These are phyloP conservation scores for Aspergillus amoenus DNA, from an alignment of 2,329 filamentous ascomycete genomes.

Conservation along the genomic window DNA sequence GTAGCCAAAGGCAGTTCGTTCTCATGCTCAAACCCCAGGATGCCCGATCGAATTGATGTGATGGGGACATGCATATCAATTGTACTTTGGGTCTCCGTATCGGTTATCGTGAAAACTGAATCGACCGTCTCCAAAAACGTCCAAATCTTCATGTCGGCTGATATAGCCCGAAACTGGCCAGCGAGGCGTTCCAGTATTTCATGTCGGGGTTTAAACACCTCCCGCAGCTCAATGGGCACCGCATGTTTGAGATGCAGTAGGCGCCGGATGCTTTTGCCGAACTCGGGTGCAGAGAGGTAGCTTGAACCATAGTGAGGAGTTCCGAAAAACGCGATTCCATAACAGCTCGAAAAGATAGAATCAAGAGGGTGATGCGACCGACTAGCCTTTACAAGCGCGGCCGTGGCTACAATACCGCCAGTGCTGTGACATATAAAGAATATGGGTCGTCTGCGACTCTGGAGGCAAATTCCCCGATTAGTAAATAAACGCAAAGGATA, in stretches of 20 bases:
- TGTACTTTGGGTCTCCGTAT: conserved; percentile 39
- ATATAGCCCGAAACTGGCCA: conserved; percentile 57
- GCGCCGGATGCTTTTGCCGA: conserved; percentile 55
- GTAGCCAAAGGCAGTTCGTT: conserved; percentile 32
- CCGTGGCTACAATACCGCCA: conserved; percentile 61
- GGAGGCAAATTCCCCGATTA: background rate
- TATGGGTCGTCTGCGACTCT: conserved; percentile 47
- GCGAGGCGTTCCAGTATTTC: conserved; percentile 50
- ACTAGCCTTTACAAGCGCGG: conserved; percentile 47
- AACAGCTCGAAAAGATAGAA: conserved; percentile 55
- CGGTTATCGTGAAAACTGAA: conserved; percentile 52
- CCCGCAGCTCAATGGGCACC: conserved; percentile 52
- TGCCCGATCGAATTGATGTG: conserved; percentile 48
- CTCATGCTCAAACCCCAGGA: conserved; percentile 34
- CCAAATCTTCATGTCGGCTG: conserved; percentile 61
- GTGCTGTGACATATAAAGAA: conserved; percentile 63
- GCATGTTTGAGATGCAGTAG: conserved; percentile 54
- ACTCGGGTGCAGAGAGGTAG: conserved; percentile 59
- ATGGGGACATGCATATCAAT: conserved; percentile 61
- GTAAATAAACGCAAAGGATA: background rate
- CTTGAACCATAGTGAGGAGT: conserved; percentile 63
- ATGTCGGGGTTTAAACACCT: conserved; percentile 54
- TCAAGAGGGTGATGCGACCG: conserved; percentile 25
- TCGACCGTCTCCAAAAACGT: conserved; percentile 64
- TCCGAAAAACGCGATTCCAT: conserved; percentile 63